Conservation (phyloP, 495 filamentous ascomycete genomes). For the Pseudotulostoma volvatum region DNA sequence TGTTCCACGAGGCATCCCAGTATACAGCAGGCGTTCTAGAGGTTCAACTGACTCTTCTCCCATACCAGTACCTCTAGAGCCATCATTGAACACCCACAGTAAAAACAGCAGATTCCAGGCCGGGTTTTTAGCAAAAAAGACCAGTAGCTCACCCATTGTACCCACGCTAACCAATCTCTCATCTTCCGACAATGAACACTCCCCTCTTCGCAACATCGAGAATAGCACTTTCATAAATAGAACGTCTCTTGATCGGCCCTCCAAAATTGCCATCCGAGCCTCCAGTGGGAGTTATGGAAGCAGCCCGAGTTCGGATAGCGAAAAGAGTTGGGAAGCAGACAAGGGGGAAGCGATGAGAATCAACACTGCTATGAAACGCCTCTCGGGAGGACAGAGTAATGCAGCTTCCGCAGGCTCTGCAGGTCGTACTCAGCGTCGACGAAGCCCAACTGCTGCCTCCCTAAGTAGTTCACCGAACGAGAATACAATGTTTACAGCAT, state of each 20-base stretch:
- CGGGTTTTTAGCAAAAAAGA: constrained; percentile 71
- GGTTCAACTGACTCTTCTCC: constrained; percentile 21
- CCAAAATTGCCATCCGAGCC: constrained; percentile 31
- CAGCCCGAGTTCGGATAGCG: constrained; percentile 26
- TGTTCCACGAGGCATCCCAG: constrained; percentile 26
- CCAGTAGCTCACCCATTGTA: constrained; percentile 44
- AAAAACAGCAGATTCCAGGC: constrained; percentile 77
- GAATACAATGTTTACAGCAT: constrained; percentile 47
- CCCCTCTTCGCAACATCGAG: constrained; percentile 51
- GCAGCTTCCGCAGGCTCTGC: constrained; percentile 20
- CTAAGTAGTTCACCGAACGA: constrained; percentile 41
- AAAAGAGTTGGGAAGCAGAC: constrained; percentile 31
- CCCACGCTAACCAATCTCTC: constrained; percentile 43
- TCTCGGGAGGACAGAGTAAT: constrained; percentile 20
- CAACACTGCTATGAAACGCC: constrained; percentile 45
- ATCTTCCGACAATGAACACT: constrained; percentile 44
- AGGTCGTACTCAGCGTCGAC: constrained; percentile 38
- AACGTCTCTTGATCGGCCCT: constrained; percentile 31
- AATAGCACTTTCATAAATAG: constrained; percentile 42
- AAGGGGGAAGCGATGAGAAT: constrained; percentile 44
- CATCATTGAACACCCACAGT: constrained; percentile 23
- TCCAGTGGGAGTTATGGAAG: constrained; percentile 31
- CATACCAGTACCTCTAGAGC: constrained; percentile 15
- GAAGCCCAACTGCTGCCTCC: constrained; percentile 42
- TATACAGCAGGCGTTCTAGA: constrained; percentile 2